Conservation (phyloP, 129 eudicot genomes). For the Pittosporum tobira region DNA sequence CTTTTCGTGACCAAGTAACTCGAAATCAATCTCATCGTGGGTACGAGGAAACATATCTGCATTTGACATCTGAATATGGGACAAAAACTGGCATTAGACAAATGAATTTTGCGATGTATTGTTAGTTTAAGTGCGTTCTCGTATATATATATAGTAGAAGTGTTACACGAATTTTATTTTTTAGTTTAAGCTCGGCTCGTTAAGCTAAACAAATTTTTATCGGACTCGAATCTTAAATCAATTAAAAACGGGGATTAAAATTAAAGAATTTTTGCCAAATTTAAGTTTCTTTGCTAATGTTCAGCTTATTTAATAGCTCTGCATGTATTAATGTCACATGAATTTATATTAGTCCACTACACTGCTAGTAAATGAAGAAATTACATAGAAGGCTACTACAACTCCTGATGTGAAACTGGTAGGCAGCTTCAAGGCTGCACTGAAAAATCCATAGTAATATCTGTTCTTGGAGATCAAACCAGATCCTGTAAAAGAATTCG, state of each 20-base stretch:
- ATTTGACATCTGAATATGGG: slow-evolving; percentile 62
- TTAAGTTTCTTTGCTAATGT: no score
- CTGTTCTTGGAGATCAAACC: slow-evolving; percentile 77
- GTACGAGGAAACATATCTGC: slow-evolving; percentile 60
- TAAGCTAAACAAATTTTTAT: no score
- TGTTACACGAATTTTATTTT: no score
- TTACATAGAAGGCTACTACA: slow-evolving; percentile 85
- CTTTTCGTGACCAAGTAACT: slow-evolving; percentile 83
- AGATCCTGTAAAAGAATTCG: slow-evolving; percentile 41
- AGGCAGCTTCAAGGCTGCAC: slow-evolving; percentile 75
- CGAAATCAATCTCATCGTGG: slow-evolving; percentile 95
- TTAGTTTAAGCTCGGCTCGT: no score
- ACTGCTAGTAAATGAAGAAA: no score
- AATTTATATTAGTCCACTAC: no score
- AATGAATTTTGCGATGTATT: neutral
- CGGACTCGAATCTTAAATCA: no score
- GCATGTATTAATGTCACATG: no score
- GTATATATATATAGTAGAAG: no score
- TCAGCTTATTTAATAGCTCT: no score
- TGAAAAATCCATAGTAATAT: slow-evolving; percentile 81
- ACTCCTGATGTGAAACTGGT: slow-evolving; percentile 81
- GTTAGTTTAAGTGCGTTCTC: neutral
- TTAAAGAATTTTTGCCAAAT: no score
- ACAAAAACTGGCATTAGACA: slow-evolving; percentile 7
- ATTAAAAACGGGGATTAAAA: no score